Evolutionary conservation across 495 filamentous ascomycete genomes (phyloP), one percentile per base, ranked within the genome.

Genomic region (Amniculicola lignicola): DNA sequence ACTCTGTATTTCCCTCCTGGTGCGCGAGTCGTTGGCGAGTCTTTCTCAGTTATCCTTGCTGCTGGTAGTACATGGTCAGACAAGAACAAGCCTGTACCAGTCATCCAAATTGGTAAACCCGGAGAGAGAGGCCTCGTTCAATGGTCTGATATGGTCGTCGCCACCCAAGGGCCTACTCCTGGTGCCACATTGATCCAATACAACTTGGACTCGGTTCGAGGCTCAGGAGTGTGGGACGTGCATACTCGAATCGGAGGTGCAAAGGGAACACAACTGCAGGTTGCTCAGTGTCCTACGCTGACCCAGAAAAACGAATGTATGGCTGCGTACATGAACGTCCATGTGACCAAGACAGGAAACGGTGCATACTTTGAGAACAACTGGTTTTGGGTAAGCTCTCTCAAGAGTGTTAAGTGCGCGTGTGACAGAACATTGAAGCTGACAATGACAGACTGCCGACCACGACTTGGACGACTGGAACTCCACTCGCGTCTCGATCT

Each of bases 111-210:
- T 36, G 92, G 92, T 27, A 74, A 87, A 50, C 76, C 83, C 18
- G 92, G 91, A 38, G 89, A 95, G 43, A 67, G 72, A 23, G 92
- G 92, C 41, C 72, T 74, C 15, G 83, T 94, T 36, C 90, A 96
- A 72, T 89, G 96, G 67, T 87, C 77, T 2, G 92, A 91, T 50
- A 73, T 95, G 54, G 74, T 95, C 40, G 89, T 95, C 64, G 77
- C 83, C 61, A 90, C 92, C 31, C 75, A 86, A 42, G 92, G 79
- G 2, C 72, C 88, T 2, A 82, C 87, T 58, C 87, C 90, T 15
- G 92, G 92, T 52, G 91, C 91, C 21, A 87, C 95, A 62, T 74
- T 97, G 39, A 80, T 96, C 69, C 79, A 97, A 65, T 97, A 90
- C 90, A 96, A 97, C 73, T 66, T 96, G 4, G 84, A 78, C 6